phyloP scores from a whole-genome alignment of 208 protist species.

The Crithidia expoeki region DNA sequence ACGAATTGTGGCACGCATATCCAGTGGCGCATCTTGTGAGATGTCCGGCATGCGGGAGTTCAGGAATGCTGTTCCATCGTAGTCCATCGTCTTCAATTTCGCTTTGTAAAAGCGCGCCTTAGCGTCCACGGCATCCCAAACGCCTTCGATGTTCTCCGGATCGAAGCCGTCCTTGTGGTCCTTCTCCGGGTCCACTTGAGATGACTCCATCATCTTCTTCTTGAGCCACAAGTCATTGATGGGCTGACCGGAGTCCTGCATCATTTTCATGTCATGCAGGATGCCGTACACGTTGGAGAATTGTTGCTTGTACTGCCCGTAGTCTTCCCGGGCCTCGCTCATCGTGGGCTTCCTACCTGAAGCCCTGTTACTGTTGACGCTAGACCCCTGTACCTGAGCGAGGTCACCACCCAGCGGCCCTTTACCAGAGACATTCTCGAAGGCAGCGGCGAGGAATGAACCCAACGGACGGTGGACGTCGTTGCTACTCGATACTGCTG shows the following conservation, averaged over 20 bases:
- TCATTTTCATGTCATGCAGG: slow-evolving; percentile 78
- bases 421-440: slow-evolving; percentile 18
- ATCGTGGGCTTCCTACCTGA: slow-evolving; percentile 33
- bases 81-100: slow-evolving; percentile 88
- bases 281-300: slow-evolving; percentile 80
- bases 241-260: slow-evolving; percentile 70
- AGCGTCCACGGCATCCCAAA: slow-evolving; percentile 81
- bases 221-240: slow-evolving; percentile 86
- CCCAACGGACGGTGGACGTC: slow-evolving; percentile 26
- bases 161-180: slow-evolving; percentile 77
- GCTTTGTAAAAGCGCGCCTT: slow-evolving; percentile 89
- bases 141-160: slow-evolving; percentile 71
- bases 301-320: slow-evolving; percentile 70
- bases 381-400: slow-evolving; percentile 12
- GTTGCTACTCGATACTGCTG: slow-evolving; percentile 1
- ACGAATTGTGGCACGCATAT: slow-evolving; percentile 79
- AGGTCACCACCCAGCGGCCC: slow-evolving; percentile 45
- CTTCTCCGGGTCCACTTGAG: slow-evolving; percentile 42
- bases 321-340: slow-evolving; percentile 53
- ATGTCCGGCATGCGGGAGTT: slow-evolving; percentile 75
- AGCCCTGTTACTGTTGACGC: neutral
- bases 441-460: slow-evolving; percentile 15
- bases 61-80: slow-evolving; percentile 76
- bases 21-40: slow-evolving; percentile 73
- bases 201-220: slow-evolving; percentile 54